Percentiles rank a stretch among this genome's conserved stretches.
Evolutionary conservation across 805 yeast species (phyloP).

Genomic region (Kazachstania kunashirensis): DNA sequence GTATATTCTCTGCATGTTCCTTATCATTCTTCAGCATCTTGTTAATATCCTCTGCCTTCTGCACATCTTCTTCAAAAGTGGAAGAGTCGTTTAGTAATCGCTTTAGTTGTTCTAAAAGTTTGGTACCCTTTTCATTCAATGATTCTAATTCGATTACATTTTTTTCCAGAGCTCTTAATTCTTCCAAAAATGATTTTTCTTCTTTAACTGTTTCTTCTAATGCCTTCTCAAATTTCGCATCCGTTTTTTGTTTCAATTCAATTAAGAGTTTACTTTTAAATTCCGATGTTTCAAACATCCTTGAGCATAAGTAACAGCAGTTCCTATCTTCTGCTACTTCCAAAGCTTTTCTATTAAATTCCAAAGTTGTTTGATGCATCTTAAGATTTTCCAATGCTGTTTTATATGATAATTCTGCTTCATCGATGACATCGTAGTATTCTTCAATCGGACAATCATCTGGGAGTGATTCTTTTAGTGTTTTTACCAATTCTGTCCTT

Average conservation of each 20-base stretch:
- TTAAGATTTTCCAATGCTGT: constrained; percentile 56
- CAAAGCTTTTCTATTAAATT: constrained; percentile 62
- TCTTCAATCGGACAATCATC: constrained; percentile 37
- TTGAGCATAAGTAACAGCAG: constrained; percentile 63
- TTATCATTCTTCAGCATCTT: constrained; percentile 12
- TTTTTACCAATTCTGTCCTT: constrained; percentile 8
- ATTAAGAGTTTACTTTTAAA: constrained; percentile 19
- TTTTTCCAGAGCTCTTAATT: constrained; percentile 16
- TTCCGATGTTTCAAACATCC: constrained; percentile 43
- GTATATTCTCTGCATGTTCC: constrained; percentile 12
- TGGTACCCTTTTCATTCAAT: neutral
- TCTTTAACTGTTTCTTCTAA: constrained; percentile 28
- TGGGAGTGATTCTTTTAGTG: constrained; percentile 27
- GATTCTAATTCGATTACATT: constrained; percentile 14
- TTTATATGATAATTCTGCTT: constrained; percentile 53
- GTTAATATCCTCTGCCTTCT: constrained; percentile 24
- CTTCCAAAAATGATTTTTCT: constrained; percentile 26
- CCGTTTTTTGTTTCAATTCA: constrained; percentile 26
- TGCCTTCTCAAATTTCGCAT: constrained; percentile 27
- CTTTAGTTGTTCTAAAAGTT: neutral
- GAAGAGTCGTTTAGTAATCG: constrained; percentile 2
- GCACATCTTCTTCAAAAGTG: constrained; percentile 15
- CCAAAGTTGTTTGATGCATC: constrained; percentile 56
- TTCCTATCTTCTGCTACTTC: constrained; percentile 47
- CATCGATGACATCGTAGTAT: constrained; percentile 41